Conservation (phyloP, 495 filamentous ascomycete species). For the Penicillium crystallinum region DNA sequence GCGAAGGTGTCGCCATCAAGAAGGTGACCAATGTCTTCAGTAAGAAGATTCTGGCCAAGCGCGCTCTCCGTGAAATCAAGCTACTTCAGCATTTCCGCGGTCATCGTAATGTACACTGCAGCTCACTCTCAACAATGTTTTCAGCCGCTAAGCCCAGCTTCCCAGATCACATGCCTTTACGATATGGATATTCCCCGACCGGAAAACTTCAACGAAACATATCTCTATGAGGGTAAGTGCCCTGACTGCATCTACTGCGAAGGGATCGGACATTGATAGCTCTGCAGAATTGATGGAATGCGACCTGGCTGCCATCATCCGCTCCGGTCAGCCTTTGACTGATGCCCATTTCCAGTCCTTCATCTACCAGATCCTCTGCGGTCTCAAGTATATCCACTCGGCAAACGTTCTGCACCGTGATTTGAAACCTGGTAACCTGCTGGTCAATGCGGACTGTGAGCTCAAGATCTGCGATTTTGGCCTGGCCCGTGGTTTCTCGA, state of each 20-base stretch:
- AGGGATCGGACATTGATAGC: slow-evolving; percentile 11
- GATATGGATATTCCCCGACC: slow-evolving; percentile 99
- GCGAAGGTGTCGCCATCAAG: slow-evolving; percentile 97
- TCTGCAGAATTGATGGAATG: slow-evolving; percentile 93
- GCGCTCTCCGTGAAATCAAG: slow-evolving; percentile 96
- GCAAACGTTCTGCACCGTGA: slow-evolving; percentile 96
- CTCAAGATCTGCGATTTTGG: slow-evolving; percentile 99
- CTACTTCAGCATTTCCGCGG: slow-evolving; percentile 96
- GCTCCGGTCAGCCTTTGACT: slow-evolving; percentile 90
- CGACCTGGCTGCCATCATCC: slow-evolving; percentile 95
- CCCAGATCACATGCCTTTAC: slow-evolving; percentile 94
- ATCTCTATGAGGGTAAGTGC: slow-evolving; percentile 86
- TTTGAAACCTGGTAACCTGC: slow-evolving; percentile 91
- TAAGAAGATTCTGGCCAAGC: slow-evolving; percentile 99
- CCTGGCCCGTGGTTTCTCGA: slow-evolving; percentile 89
- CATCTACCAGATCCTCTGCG: slow-evolving; percentile 92
- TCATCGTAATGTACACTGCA: slow-evolving; percentile 60
- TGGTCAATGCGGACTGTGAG: slow-evolving; percentile 98
- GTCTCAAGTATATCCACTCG: slow-evolving; percentile 97
- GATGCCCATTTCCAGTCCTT: slow-evolving; percentile 96
- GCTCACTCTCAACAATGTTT: slow-evolving; percentile 6
- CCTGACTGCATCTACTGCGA: not conserved
- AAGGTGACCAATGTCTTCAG: slow-evolving; percentile 99
- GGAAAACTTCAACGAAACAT: slow-evolving; percentile 98
- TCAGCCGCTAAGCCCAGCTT: slow-evolving; percentile 22